Evolutionary conservation across 768 basidiomycete species (phyloP).

Genomic region (Rhodosporidiobolus odoratus): DNA sequence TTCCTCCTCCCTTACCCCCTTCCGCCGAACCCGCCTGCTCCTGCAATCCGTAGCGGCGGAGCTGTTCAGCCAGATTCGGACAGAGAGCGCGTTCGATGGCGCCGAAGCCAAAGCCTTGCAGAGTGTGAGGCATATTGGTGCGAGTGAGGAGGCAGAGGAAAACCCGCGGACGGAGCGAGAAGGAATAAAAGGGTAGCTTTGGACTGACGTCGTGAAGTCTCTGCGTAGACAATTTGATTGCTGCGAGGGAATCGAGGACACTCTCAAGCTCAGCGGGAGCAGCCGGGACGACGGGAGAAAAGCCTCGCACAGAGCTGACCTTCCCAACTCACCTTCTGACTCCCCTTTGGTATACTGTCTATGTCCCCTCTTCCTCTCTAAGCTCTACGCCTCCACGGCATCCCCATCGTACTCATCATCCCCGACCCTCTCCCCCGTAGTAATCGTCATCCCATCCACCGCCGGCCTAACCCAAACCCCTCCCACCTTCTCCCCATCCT

Average conservation of each 20-base stretch:
- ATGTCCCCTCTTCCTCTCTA: not conserved
- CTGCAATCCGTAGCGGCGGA: too few species aligned
- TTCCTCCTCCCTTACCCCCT: too few species aligned
- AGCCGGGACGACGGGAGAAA: too few species aligned
- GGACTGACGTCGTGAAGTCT: too few species aligned
- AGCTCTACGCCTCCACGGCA: not conserved
- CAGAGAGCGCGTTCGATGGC: not conserved
- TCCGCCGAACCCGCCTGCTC: too few species aligned
- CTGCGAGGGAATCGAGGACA: too few species aligned
- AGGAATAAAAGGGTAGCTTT: too few species aligned
- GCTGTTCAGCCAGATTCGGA: not conserved
- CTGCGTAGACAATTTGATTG: too few species aligned
- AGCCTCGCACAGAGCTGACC: too few species aligned
- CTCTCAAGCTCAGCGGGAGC: too few species aligned
- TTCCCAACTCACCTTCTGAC: too few species aligned
- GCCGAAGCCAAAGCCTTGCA: not conserved
- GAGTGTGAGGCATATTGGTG: not conserved
- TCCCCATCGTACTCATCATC: slow-evolving; percentile 27
- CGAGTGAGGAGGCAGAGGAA: not conserved
- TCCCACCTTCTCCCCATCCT: not conserved
- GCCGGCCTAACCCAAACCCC: slow-evolving; percentile 33
- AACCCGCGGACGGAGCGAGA: not conserved
- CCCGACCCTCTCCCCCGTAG: not conserved
- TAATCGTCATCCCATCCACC: slow-evolving; percentile 32
- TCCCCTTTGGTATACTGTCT: not conserved